A percentile compares a stretch with the other conserved stretches of the same genome.
Evolutionary conservation across 2,329 filamentous ascomycete species (phyloP).

Genomic region (Pyrenophora teres): DNA sequence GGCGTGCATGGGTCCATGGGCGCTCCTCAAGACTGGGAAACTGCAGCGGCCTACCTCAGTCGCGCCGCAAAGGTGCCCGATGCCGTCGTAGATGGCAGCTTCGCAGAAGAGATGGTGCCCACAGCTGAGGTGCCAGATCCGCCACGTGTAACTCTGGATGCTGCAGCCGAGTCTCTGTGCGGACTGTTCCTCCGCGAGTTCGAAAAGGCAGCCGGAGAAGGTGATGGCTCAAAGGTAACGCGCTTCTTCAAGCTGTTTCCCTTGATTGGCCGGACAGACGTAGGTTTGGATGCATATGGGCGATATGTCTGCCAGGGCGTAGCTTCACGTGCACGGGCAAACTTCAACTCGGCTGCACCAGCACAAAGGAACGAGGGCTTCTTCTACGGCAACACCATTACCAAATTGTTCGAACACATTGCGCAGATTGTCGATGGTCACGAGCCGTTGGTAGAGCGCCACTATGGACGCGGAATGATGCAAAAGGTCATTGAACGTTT

Average conservation of each 20-base stretch:
- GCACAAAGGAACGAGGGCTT: slow-evolving; percentile 73
- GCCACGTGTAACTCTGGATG: slow-evolving; percentile 83
- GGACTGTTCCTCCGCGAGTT: slow-evolving; percentile 92
- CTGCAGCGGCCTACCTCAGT: slow-evolving; percentile 85
- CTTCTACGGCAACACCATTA: slow-evolving; percentile 90
- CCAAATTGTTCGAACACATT: slow-evolving; percentile 95
- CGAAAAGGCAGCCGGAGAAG: slow-evolving; percentile 83
- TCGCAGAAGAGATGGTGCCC: slow-evolving; percentile 90
- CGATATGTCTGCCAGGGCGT: slow-evolving; percentile 96
- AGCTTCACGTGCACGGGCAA: slow-evolving; percentile 78
- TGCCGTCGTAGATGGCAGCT: slow-evolving; percentile 78
- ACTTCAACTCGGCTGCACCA: slow-evolving; percentile 71
- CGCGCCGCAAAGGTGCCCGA: slow-evolving; percentile 81
- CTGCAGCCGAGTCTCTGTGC: slow-evolving; percentile 86
- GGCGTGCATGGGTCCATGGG: slow-evolving; percentile 97
- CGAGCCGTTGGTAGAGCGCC: slow-evolving; percentile 85
- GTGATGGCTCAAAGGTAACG: slow-evolving; percentile 87
- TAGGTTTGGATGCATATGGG: slow-evolving; percentile 92
- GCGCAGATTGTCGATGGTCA: slow-evolving; percentile 95
- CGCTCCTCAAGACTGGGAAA: slow-evolving; percentile 97
- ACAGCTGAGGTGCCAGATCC: slow-evolving; percentile 94
- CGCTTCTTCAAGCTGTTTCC: slow-evolving; percentile 98
- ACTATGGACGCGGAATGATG: slow-evolving; percentile 95
- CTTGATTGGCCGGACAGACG: slow-evolving; percentile 84
- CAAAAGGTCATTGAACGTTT: slow-evolving; percentile 88